Conservation (phyloP, 176 grass and related monocot genomes). For the Musa acuminata region DNA sequence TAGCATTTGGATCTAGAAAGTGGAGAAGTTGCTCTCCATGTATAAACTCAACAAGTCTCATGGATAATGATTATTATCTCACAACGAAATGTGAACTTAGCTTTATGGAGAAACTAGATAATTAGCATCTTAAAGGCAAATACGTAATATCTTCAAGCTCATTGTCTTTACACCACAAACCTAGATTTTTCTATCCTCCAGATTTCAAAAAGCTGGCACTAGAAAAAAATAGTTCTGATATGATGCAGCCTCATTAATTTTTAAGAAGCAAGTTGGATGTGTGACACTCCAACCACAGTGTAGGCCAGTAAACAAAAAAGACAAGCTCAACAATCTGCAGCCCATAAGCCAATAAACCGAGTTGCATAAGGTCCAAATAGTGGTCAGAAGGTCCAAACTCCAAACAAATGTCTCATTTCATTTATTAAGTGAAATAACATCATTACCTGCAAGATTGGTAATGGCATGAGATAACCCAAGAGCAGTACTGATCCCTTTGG, state of each 20-base stretch:
- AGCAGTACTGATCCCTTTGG: slow-evolving; percentile 58
- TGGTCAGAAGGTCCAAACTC: background rate
- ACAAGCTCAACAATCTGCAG: background rate
- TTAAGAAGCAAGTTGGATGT: background rate
- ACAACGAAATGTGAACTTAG: background rate
- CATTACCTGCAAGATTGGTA: slow-evolving; percentile 71
- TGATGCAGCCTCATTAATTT: background rate
- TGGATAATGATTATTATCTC: background rate
- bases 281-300: background rate
- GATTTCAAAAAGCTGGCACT: background rate
- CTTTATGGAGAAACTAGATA: background rate
- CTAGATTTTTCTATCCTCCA: background rate
- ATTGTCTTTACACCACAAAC: background rate
- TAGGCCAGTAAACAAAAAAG: background rate
- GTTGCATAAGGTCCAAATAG: background rate
- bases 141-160: too few species aligned
- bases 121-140: too few species aligned
- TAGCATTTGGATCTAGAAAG: background rate
- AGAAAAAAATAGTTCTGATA: background rate
- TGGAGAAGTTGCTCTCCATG: too few species aligned
- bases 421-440: background rate
- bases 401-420: background rate
- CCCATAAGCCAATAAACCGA: background rate
- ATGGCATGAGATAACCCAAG: slow-evolving; percentile 85
- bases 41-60: background rate